Base-by-base conservation (phyloP, 441 rosid genomes). In the Syzygium malaccense region DNA sequence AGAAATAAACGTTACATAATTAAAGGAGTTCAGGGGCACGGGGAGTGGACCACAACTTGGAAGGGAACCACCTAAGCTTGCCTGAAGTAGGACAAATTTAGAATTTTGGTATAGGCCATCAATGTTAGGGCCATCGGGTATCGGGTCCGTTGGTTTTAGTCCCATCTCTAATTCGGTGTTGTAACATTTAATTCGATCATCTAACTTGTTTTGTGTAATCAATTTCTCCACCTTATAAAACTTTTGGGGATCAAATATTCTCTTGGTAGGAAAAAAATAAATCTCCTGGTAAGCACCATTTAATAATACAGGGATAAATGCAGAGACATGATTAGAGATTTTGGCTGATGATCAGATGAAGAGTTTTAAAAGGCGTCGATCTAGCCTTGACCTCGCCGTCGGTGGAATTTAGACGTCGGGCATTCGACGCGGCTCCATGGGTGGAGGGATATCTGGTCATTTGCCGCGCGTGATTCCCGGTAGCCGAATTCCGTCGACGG, bases 311-410 rank as follows among this genome's bases (percentile, higher is more conserved):
- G 17, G 51, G 17, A 71, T 37, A 20, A 45, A 71, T 71, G 83
- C 26, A 20, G 11, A 37, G 2, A 37, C n/a, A 71, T 12, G 83
- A 71, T 13, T 13, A 2, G 13, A 37, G 51, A 71, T 37, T 37
- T 1, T 37, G 80, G 41, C 11, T 6, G 28, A 1, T 37, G 51
- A 37, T 37, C 51, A 5, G 4, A 20, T 0, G 3, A 2, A 7
- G 83, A 23, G 11, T 10, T 68, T 71, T 2, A 37, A 71, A 71
- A 37, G 28, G 4, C 4, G 28, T 2, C 17, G 3, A 20, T 23
- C 15, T 71, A 20, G 10, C 3, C 4, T 37, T 1, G 10, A 41
- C 28, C 28, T 75, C 2, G 1, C 5, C 0, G 1, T 41, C 5
- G 0, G 20, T 20, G 83, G 51, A 37, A 71, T 71, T 37, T 23